Evolutionary conservation across 2,329 filamentous ascomycete species (phyloP), one percentile per base, ranked within the genome.

Genomic region (Penicillium vulpinum): DNA sequence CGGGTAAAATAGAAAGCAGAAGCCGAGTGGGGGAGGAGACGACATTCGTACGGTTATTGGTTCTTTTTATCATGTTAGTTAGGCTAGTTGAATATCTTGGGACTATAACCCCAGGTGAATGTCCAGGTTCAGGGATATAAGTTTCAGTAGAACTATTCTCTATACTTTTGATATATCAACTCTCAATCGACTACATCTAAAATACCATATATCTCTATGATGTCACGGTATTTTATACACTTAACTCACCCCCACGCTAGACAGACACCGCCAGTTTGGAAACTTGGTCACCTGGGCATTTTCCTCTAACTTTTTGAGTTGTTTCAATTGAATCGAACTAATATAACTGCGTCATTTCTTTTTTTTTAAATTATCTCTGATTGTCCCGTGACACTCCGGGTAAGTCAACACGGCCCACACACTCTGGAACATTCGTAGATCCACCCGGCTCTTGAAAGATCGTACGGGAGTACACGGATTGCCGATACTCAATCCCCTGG

Each of bases 21-120:
- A 65, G 70, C 70, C 70, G 64, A 65, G 64, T 65, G 64, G 64
- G 62, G 63, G n/a, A n/a, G 61, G 31, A 28, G 11, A 53, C 5
- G 15, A 28, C 51, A 28, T 35, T 26, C 16, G 28, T 33, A 45
- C 46, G 44, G 50, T 51, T 43, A 41, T 38, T 44, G 49, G 15
- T 38, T 10, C 8, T 59, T 36, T n/a, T 36, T 62, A n/a, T 61
- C 8, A 5, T 8, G 24, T 9, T n/a, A 15, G 13, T 16, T 21
- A 36, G 59, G 62, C 39, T 29, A 24, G 2, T 40, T 29, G n/a
- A 15, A 46, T 24, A 22, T 26, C 31, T 38, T 35, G 47, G 11
- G 4, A 21, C 33, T 18, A 28, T 28, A 16, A n/a, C 16, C 28
- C 21, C 15, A 7, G 18, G 8, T n/a, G 4, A 33, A 24, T 48